Evolutionary conservation across 1,139 yeast genomes (phyloP), one percentile per base, ranked within the genome.

Genomic region (Debaryomyces udenii): DNA sequence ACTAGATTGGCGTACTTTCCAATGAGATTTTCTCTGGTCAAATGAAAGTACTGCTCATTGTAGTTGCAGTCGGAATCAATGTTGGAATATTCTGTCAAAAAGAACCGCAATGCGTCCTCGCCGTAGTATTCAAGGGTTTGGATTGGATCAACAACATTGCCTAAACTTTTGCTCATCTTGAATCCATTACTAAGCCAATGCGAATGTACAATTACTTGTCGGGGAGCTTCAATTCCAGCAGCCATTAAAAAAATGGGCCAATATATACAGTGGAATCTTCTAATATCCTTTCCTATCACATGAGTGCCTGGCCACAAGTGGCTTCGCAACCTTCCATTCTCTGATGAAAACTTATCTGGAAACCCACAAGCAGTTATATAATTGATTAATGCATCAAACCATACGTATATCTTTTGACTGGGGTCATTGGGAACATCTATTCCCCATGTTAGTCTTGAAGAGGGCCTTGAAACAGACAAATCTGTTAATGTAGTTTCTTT

Each of bases 241-340:
- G 97, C 98, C 74, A 91, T 67, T 42, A 93, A 68, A 47, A 93
- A 85, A 1, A 91, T 84, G 0, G 99, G 99, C 99, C 99, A 93
- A 57, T 89, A 90, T 13, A 91, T 78, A 52, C 94, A 83, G 57
- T 94, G 99, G 63, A 93, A 93, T 45, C 83, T 80, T 37, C 81
- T 74, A 38, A 93, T 93, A 59, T 93, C 99, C 55, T 93, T 93
- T 1, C 99, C 99, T 27, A 93, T 78, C 1, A 93, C 70, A 60
- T 93, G 98, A 0, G 83, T 80, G 5, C 91, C 80, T 0, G 85
- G 86, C 81, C 83, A 81, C 4, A 59, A 53, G 27, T 52, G 55
- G 6, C 45, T 43, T 9, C 31, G 34, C 26, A 39, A 44, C 3
- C 35, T 37, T 13, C 39, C 35, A 5, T 33, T 18, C n/a, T n/a